Evolutionary conservation across 2,329 filamentous ascomycete genomes (phyloP), one percentile per base, ranked within the genome.

Genomic region (Pestalotiopsis sp.): DNA sequence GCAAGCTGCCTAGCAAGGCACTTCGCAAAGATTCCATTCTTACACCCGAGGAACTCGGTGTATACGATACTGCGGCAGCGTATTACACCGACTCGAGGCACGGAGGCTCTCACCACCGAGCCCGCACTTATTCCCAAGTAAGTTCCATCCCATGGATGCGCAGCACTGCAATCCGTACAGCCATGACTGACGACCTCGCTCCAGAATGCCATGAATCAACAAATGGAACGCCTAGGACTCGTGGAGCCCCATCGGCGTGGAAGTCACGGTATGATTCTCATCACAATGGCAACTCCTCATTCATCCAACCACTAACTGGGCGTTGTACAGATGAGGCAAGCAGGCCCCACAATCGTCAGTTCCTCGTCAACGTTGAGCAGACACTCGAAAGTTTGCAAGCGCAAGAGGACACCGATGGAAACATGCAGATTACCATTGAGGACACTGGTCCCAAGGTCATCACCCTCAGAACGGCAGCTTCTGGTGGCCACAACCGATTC

Each of bases 401-500:
- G 49, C 92, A 95, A 73, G 96, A 99, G 80, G 96, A 99, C 77
- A 97, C 95, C 38, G 95, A 99, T 81, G 86, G 89, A 68, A 98
- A 99, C 80, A 93, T 94, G 86, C 95, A 98, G 80, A 99, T 99
- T 79, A 99, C 96, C 38, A 97, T 98, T 75, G 96, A 98, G 77
- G 96, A 99, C 82, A 88, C 89, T 72, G 96, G 96, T 0, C 95
- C 96, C 64, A 99, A 98, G 87, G 93, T 94, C 60, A 87, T 98
- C 67, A 91, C 92, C 49, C 84, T 98, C 49, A 92, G 94, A 72
- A 98, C 95, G 3, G 92, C 93, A 36, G 91, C 89, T 25, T 98
- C 95, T 45, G 93, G 92, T 73, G 95, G 95, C 57, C 90, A 93
- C 83, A 95, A 95, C 77, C 90, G 91, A 71, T 94, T 95, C 80